Percentiles rank a stretch among this genome's conserved stretches.
phyloP scores from a whole-genome alignment of 2,329 filamentous ascomycete species.

The Mycocentrospora acerina region DNA sequence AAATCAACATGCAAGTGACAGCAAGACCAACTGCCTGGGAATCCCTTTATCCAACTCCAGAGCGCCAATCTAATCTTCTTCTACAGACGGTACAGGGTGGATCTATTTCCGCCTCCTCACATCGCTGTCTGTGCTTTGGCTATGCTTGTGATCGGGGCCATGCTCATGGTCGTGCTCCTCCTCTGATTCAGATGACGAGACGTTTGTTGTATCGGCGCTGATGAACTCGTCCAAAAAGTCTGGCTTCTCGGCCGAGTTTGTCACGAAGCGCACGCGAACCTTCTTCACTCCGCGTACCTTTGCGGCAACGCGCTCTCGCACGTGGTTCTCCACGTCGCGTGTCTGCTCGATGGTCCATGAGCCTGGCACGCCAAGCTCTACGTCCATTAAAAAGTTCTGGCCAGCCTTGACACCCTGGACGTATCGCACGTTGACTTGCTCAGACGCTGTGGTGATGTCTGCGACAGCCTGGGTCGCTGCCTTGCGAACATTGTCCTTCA shows the following conservation, averaged over 20 bases:
- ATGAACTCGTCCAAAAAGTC: conserved; percentile 71
- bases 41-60: conserved; percentile 21
- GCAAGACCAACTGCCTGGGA: conserved; percentile 13
- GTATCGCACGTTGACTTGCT: conserved; percentile 69
- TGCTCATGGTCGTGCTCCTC: conserved; percentile 32
- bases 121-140: conserved; percentile 19
- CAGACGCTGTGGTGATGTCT: conserved; percentile 49
- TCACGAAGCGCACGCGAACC: conserved; percentile 80
- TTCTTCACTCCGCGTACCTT: conserved; percentile 82
- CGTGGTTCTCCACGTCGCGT: conserved; percentile 68
- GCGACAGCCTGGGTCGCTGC: conserved; percentile 51
- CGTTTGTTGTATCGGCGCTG: conserved; percentile 27
- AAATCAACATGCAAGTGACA: not conserved
- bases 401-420: conserved; percentile 92
- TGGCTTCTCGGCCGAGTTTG: conserved; percentile 59
- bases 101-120: conserved; percentile 7
- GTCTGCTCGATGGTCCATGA: conserved; percentile 74
- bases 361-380: conserved; percentile 79
- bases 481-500: conserved; percentile 70
- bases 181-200: conserved; percentile 33
- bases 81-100: conserved; percentile 11
- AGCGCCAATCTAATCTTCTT: conserved; percentile 18
- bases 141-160: conserved; percentile 24
- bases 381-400: conserved; percentile 91
- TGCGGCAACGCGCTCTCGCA: conserved; percentile 71